Evolutionary conservation across 1,284 basidiomycete species (phyloP), one percentile per base, ranked within the genome.

Genomic region (Boletellus sp.): DNA sequence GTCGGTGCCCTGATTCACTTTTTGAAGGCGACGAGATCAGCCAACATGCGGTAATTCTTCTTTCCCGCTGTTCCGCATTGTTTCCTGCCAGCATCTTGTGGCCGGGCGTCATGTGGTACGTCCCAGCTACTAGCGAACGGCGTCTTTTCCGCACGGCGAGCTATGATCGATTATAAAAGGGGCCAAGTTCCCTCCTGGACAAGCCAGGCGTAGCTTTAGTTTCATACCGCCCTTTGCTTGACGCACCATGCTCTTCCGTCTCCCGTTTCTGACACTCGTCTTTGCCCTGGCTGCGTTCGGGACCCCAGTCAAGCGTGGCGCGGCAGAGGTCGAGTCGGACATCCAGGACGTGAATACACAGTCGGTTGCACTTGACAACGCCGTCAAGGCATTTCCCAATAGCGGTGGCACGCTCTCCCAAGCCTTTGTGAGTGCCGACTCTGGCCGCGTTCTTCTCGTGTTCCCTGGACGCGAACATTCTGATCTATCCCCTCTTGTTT

Each of bases 281-380:
- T 15, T 57, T 39, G 58, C 50, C 4, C n/a, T 57, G 41, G 40
- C 24, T 19, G 37, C 45, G n/a, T 24, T 63, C 39, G 59, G 47
- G 13, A 39, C 35, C 22, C 57, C 56, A 1, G 39, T 53, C 35
- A 57, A 44, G 43, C 61, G 59, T 35, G 49, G 38, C 39, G 18
- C 5, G 0, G 8, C 8, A 5, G 2, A 26, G 26, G 26, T 60
- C 8, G 12, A 30, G 22, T 4, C 5, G 2, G 58, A 49, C 38
- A 18, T 63, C 12, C 0, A 38, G 4, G 0, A 0, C 0, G 1
- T 62, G 13, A 3, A 1, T 0, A 0, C 0, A 1, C 1, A 21
- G 30, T 5, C 19, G 4, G 4, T 21, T 2, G 0, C 4, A 0
- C 56, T 63, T 10, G 42, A 47, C 19, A 0, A 0, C 4, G 1